These are phyloP conservation scores for Umbelopsis isabellina DNA, from an alignment of 192 early-diverging fungal genomes.

Conservation along the genomic window DNA sequence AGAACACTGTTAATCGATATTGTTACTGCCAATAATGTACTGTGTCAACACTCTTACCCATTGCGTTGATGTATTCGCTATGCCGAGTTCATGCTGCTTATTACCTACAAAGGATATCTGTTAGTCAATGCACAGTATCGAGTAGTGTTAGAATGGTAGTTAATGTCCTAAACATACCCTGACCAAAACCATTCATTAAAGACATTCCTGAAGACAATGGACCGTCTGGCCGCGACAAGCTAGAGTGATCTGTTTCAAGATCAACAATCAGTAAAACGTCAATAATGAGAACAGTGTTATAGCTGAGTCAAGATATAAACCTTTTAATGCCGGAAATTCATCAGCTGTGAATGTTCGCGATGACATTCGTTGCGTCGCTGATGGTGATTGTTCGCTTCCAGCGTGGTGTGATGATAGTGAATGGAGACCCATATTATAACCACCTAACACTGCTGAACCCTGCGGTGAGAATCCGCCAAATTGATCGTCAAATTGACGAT, in stretches of 20 bases:
- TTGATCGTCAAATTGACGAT: conserved; percentile 13
- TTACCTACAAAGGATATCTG: not conserved
- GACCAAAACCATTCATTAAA: conserved; percentile 17
- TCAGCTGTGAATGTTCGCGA: conserved; percentile 40
- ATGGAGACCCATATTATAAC: conserved; percentile 7
- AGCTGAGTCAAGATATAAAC: conserved; percentile 24
- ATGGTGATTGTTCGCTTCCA: conserved; percentile 15
- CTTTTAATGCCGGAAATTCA: conserved; percentile 41
- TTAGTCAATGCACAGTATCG: not conserved
- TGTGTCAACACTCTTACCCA: not conserved
- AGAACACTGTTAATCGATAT: not conserved
- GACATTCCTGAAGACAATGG: conserved; percentile 16
- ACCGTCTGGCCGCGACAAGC: conserved; percentile 15
- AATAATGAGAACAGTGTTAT: conserved; percentile 1
- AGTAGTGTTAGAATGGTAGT: not conserved
- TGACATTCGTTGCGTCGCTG: conserved; percentile 16
- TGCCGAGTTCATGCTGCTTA: conserved; percentile 16
- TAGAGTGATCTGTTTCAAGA: conserved; percentile 28
- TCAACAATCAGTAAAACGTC: conserved; percentile 19
- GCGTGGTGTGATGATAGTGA: conserved; percentile 19
- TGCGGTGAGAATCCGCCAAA: conserved; percentile 15
- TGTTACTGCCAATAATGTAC: not conserved
- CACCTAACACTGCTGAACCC: conserved; percentile 7
- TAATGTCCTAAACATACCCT: conserved; percentile 8
- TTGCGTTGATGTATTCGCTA: conserved; percentile 1